phyloP scores from a whole-genome alignment of 1,284 basidiomycete species.

The Waitea zeae region DNA sequence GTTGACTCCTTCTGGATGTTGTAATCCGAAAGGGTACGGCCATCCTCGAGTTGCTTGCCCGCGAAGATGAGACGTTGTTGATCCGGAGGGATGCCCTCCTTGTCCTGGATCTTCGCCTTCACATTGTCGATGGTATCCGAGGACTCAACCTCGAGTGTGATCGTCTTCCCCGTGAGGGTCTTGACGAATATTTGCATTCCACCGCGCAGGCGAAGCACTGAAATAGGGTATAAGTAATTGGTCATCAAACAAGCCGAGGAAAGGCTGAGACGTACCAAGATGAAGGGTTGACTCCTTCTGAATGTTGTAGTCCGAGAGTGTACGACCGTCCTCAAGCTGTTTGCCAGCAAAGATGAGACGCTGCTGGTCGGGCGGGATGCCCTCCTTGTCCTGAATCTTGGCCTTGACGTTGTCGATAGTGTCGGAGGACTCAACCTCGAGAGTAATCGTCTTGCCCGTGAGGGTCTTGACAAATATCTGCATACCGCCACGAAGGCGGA shows the following conservation, averaged over 20 bases:
- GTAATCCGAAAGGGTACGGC: slow-evolving; percentile 62
- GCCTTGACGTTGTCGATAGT: slow-evolving; percentile 82
- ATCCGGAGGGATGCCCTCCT: slow-evolving; percentile 74
- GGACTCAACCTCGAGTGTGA: slow-evolving; percentile 79
- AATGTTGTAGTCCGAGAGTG: slow-evolving; percentile 66
- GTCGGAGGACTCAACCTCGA: slow-evolving; percentile 82
- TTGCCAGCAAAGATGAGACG: slow-evolving; percentile 77
- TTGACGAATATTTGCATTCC: slow-evolving; percentile 71
- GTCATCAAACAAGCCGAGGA: slow-evolving; percentile 3
- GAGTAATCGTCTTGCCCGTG: slow-evolving; percentile 91
- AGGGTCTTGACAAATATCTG: slow-evolving; percentile 82
- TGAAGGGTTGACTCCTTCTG: slow-evolving; percentile 63
- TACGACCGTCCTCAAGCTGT: slow-evolving; percentile 74
- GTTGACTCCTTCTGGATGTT: slow-evolving; percentile 65
- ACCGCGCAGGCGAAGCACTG: slow-evolving; percentile 52
- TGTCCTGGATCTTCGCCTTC: slow-evolving; percentile 75
- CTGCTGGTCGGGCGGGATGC: slow-evolving; percentile 67
- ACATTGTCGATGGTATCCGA: slow-evolving; percentile 84
- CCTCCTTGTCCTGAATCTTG: slow-evolving; percentile 75
- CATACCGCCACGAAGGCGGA: slow-evolving; percentile 82
- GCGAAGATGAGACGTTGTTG: slow-evolving; percentile 76
- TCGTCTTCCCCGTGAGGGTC: slow-evolving; percentile 71
- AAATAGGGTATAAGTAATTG: too few species aligned
- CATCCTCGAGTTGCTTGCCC: slow-evolving; percentile 67
- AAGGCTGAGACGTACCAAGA: slow-evolving; percentile 18